phyloP scores from a whole-genome alignment of 2,329 filamentous ascomycete species.

The Cercospora sesami region DNA sequence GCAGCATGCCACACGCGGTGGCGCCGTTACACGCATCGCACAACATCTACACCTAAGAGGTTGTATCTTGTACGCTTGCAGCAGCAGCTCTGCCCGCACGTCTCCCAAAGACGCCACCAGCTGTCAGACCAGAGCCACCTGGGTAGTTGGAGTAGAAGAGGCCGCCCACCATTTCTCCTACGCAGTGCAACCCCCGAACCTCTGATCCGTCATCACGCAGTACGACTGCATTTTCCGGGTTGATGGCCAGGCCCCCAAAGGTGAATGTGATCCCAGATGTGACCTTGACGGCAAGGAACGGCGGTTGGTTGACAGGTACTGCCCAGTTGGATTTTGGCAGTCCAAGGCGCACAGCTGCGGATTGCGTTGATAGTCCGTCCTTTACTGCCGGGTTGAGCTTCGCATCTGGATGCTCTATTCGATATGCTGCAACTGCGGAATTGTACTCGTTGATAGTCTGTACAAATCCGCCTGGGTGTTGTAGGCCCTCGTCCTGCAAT shows the following conservation, averaged over 20 bases:
- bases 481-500: constrained; percentile 51
- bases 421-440: constrained; percentile 53
- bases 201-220: constrained; percentile 47
- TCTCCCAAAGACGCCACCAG: constrained; percentile 57
- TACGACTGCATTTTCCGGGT: constrained; percentile 56
- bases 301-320: constrained; percentile 55
- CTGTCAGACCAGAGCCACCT: constrained; percentile 62
- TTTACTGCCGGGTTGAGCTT: constrained; percentile 62
- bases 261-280: constrained; percentile 68
- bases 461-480: constrained; percentile 50
- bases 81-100: constrained; percentile 44
- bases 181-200: constrained; percentile 61
- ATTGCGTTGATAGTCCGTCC: constrained; percentile 64
- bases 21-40: not conserved
- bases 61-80: constrained; percentile 16
- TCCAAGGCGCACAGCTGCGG: constrained; percentile 44
- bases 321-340: constrained; percentile 68
- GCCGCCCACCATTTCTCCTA: constrained; percentile 66
- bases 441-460: constrained; percentile 59
- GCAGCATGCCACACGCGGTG: constrained; percentile 3
- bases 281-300: constrained; percentile 65
- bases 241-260: constrained; percentile 63
- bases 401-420: constrained; percentile 46
- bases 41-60: not conserved
- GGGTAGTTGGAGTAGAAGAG: constrained; percentile 65